Evolutionary conservation across 345 rosid species (phyloP).

Genomic region (Linum lewisii): DNA sequence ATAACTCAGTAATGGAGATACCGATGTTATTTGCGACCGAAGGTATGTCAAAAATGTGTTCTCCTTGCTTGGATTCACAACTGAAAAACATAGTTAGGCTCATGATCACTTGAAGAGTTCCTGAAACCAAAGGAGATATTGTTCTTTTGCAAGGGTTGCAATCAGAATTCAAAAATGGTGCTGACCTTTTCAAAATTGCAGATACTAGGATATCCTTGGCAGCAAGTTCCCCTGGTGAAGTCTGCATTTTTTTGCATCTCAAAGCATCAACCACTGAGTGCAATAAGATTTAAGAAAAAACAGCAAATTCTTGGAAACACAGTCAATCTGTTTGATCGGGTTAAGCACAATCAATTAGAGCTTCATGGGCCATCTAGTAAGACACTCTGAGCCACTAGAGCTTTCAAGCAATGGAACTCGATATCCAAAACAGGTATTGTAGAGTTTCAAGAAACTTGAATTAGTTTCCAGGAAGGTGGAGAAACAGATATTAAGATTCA

Average conservation of each 20-base stretch:
- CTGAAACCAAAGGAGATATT: conserved; percentile 7
- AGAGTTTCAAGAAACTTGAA: background rate
- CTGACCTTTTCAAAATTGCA: conserved; percentile 70
- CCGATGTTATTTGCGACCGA: conserved; percentile 50
- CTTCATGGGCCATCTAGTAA: background rate
- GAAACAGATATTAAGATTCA: background rate
- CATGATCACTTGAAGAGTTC: conserved; percentile 1
- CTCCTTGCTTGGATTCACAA: conserved; percentile 62
- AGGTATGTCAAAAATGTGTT: conserved; percentile 55
- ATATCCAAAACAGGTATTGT: background rate
- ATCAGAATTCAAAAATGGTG: conserved; percentile 1
- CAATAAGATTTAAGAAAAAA: background rate
- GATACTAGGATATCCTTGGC: conserved; percentile 51
- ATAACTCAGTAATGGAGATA: conserved; percentile 40
- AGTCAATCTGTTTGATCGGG: too few relatives aligned
- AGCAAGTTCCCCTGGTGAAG: conserved; percentile 61
- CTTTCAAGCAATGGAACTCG: background rate
- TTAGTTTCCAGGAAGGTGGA: background rate
- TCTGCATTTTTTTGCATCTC: conserved; percentile 43
- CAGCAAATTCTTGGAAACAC: too few relatives aligned
- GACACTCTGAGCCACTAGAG: background rate
- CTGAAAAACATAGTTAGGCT: conserved; percentile 28
- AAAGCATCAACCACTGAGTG: conserved; percentile 16
- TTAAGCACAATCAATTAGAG: too few relatives aligned
- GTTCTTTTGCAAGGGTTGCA: background rate